A percentile compares a stretch with the other conserved stretches of the same genome.
Conservation (phyloP, 495 filamentous ascomycete genomes). For the Tuber brumale region DNA sequence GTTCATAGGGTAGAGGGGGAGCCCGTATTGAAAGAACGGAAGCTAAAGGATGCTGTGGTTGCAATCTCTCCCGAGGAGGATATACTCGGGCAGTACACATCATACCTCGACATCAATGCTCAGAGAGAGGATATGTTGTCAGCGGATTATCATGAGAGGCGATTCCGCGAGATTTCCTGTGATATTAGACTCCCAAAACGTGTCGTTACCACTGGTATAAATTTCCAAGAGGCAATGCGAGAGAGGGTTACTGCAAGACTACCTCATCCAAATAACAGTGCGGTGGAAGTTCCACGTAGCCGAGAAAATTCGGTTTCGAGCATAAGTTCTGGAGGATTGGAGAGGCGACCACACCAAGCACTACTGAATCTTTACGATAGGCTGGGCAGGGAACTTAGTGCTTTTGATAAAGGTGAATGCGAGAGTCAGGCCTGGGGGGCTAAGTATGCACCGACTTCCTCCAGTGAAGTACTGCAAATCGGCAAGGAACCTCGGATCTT, state of each 20-base stretch:
- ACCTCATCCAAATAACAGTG: conserved; percentile 30
- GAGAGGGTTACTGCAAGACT: conserved; percentile 25
- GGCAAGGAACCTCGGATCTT: conserved; percentile 65
- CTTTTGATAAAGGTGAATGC: conserved; percentile 73
- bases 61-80: conserved; percentile 23
- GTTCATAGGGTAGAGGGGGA: neutral
- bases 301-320: conserved; percentile 42
- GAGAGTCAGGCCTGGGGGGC: conserved; percentile 70
- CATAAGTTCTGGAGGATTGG: conserved; percentile 32
- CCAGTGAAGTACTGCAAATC: conserved; percentile 68
- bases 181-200: conserved; percentile 41
- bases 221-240: conserved; percentile 41
- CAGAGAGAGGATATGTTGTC: conserved; percentile 48
- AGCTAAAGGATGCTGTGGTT: conserved; percentile 31
- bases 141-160: conserved; percentile 18
- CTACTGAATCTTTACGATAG: conserved; percentile 52
- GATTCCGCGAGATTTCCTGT: conserved; percentile 26
- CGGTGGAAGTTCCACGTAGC: conserved; percentile 46
- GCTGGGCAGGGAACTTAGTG: conserved; percentile 57
- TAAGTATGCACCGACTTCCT: conserved; percentile 73
- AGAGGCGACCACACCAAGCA: conserved; percentile 35
- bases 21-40: conserved; percentile 10
- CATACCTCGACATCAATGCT: conserved; percentile 46
- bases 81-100: conserved; percentile 10
- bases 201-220: conserved; percentile 38